Conservation (phyloP, 176 grass and related monocot genomes). For the Melocanna baccifera region DNA sequence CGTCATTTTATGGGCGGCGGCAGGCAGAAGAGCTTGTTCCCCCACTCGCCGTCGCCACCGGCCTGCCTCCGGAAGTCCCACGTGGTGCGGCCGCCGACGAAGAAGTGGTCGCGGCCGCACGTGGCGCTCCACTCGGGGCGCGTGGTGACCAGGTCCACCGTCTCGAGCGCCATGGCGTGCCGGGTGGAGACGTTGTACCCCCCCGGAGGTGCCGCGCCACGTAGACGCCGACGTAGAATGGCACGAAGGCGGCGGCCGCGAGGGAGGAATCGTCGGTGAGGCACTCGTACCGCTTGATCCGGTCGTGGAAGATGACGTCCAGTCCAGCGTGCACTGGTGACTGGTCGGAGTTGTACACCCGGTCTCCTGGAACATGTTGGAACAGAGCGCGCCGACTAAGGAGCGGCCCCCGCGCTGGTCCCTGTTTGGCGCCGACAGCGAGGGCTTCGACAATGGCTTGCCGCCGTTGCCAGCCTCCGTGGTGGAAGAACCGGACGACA, state of each 20-base stretch:
- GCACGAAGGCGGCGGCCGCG: slow-evolving; percentile 68
- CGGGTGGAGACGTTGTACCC: slow-evolving; percentile 29
- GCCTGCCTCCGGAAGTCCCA: slow-evolving; percentile 68
- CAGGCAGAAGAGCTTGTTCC: slow-evolving; percentile 54
- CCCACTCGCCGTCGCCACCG: slow-evolving; percentile 49
- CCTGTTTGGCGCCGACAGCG: background rate
- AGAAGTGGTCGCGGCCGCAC: slow-evolving; percentile 83
- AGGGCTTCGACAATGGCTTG: background rate
- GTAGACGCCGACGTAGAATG: slow-evolving; percentile 82
- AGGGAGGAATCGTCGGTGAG: slow-evolving; percentile 65
- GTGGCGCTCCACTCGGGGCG: slow-evolving; percentile 58
- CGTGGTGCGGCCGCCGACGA: slow-evolving; percentile 61
- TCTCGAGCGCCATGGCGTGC: slow-evolving; percentile 53
- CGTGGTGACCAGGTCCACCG: slow-evolving; percentile 23
- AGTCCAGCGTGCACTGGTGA: slow-evolving; percentile 66
- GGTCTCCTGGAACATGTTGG: slow-evolving; percentile 52
- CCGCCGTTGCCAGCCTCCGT: background rate
- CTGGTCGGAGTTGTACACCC: slow-evolving; percentile 77
- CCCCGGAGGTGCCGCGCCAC: slow-evolving; percentile 67
- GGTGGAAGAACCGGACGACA: background rate
- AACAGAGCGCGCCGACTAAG: slow-evolving; percentile 22
- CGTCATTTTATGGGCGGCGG: slow-evolving; percentile 71
- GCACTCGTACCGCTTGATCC: slow-evolving; percentile 83
- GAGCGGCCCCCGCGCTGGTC: background rate
- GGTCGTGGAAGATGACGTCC: slow-evolving; percentile 78